Conservation (phyloP, 2,329 filamentous ascomycete genomes). For the Leptographium flavum region DNA sequence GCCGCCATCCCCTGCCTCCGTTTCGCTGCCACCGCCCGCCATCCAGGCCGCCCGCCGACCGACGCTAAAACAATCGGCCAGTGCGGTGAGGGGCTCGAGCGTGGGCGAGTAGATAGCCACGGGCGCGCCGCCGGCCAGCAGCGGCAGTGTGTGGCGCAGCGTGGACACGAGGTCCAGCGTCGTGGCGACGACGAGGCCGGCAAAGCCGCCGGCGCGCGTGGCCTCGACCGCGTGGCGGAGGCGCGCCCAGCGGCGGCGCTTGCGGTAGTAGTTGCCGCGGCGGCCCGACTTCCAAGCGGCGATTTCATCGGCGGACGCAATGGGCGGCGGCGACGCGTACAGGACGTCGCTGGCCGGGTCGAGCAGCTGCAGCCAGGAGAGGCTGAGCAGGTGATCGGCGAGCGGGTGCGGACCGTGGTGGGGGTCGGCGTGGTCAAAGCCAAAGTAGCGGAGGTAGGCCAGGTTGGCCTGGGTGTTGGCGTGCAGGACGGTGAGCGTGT, state of each 20-base stretch:
- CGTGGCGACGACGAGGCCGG: conserved; percentile 69
- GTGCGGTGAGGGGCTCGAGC: conserved; percentile 61
- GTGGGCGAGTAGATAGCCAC: conserved; percentile 75
- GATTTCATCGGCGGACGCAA: conserved; percentile 45
- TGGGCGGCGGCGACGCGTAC: conserved; percentile 52
- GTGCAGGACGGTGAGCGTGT: conserved; percentile 71
- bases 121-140: conserved; percentile 70
- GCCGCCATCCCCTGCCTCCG: conserved; percentile 7
- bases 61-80: conserved; percentile 77
- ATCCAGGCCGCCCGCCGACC: conserved; percentile 61
- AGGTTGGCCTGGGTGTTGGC: conserved; percentile 78
- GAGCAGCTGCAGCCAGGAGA: conserved; percentile 87
- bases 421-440: conserved; percentile 59
- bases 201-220: conserved; percentile 61
- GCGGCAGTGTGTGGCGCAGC: conserved; percentile 59
- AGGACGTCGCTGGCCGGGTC: conserved; percentile 60
- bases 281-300: conserved; percentile 66
- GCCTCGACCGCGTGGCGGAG: conserved; percentile 60
- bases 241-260: conserved; percentile 68
- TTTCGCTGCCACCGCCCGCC: not conserved
- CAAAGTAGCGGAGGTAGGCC: conserved; percentile 76
- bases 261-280: conserved; percentile 74
- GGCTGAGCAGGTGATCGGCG: conserved; percentile 61
- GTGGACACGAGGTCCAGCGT: conserved; percentile 70
- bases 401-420: conserved; percentile 61